phyloP scores from a whole-genome alignment of 371 early-diverging fungal species.

The Zopfochytrium polystomum region DNA sequence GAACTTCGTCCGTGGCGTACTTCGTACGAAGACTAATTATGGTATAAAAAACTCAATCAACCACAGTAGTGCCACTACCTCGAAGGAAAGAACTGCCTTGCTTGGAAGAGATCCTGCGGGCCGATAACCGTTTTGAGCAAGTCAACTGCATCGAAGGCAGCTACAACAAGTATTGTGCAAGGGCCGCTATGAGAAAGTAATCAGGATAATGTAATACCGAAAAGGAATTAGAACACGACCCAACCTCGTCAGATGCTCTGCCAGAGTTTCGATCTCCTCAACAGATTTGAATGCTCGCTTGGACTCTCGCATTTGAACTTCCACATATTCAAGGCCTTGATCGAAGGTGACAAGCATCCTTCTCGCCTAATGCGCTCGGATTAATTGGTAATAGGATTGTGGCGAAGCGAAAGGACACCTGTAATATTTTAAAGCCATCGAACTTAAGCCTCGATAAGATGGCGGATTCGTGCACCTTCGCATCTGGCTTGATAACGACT shows the following conservation, averaged over 20 bases:
- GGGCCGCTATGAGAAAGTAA: too few species aligned
- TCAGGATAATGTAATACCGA: too few species aligned
- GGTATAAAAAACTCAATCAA: conserved; percentile 1
- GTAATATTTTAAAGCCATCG: conserved; percentile 47
- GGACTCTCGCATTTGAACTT: too few species aligned
- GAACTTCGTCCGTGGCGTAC: conserved; percentile 35
- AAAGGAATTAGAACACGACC: too few species aligned
- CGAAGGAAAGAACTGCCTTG: conserved; percentile 24
- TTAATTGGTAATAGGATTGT: too few species aligned
- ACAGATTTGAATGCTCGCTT: too few species aligned
- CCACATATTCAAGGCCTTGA: too few species aligned
- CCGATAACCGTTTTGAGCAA: conserved; percentile 28
- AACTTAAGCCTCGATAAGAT: conserved; percentile 38
- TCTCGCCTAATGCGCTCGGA: too few species aligned
- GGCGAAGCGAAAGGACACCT: too few species aligned
- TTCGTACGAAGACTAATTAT: conserved; percentile 40
- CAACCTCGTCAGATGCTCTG: too few species aligned
- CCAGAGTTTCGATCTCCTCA: too few species aligned
- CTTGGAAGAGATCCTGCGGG: conserved; percentile 25
- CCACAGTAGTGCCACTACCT: conserved; percentile 15
- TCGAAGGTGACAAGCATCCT: too few species aligned
- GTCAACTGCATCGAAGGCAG: conserved; percentile 21
- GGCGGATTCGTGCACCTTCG: conserved; percentile 28
- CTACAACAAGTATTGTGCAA: conserved; percentile 23
- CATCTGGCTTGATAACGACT: conserved; percentile 48